A percentile compares a stretch with the other conserved stretches of the same genome.
Conservation (phyloP, 371 early-diverging fungal species). For the Chytridium lagenaria region DNA sequence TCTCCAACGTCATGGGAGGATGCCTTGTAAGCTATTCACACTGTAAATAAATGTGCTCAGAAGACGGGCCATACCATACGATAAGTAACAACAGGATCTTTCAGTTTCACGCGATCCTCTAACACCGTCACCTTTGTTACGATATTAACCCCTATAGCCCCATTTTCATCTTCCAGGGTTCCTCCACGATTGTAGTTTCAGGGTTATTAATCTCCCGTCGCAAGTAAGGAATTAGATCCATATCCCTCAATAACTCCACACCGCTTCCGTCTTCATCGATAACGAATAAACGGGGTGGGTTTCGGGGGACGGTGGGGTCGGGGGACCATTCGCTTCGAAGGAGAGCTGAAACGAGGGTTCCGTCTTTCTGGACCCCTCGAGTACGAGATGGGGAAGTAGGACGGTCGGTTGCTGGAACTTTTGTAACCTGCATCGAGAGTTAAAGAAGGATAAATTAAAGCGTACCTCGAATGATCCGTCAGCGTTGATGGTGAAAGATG, state of each 20-base stretch:
- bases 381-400: neutral
- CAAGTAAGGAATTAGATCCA: constrained; percentile 31
- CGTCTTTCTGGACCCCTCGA: neutral
- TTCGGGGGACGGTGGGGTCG: neutral
- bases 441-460: too few relatives aligned
- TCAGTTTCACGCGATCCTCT: neutral
- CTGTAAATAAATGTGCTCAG: neutral
- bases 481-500: neutral
- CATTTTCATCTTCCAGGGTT: neutral
- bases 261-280: constrained; percentile 38
- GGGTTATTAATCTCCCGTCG: neutral
- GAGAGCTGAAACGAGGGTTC: neutral
- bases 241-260: constrained; percentile 39
- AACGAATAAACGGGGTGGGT: constrained; percentile 45
- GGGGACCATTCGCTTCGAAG: neutral
- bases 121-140: neutral
- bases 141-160: neutral
- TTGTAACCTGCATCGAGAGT: neutral
- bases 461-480: constrained; percentile 15
- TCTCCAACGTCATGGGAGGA: neutral
- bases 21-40: neutral
- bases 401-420: neutral
- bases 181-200: constrained; percentile 4
- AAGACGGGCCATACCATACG: neutral
- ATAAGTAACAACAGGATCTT: neutral